Conservation (phyloP, 148 eudicot genomes). For the Fagopyrum esculentum region DNA sequence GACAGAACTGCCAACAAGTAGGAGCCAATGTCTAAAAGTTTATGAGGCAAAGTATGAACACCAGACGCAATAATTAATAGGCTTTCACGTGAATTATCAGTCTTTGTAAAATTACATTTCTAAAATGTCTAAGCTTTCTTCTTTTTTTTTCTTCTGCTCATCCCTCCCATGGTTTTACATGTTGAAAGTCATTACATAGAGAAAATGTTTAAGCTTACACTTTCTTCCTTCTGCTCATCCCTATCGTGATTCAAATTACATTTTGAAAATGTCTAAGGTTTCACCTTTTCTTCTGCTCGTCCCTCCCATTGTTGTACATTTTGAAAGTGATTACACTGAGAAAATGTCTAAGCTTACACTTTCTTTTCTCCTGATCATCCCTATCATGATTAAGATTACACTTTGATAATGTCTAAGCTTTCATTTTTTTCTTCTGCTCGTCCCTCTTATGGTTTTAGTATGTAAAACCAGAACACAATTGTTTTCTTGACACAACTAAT, state of each 20-base stretch:
- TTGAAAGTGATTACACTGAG: too few species aligned
- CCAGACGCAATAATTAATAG: background rate
- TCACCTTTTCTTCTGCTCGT: too few species aligned
- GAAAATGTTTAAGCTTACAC: too few species aligned
- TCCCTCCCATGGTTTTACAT: background rate
- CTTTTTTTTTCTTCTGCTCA: background rate
- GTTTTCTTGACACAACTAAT: background rate
- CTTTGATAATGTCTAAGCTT: background rate
- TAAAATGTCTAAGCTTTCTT: background rate
- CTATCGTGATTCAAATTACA: too few species aligned
- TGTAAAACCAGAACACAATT: background rate
- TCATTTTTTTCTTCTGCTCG: background rate
- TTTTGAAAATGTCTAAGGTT: too few species aligned
- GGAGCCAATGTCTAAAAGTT: background rate
- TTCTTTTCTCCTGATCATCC: too few species aligned
- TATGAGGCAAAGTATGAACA: background rate
- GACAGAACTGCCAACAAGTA: background rate
- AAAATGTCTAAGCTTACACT: too few species aligned
- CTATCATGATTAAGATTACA: too few species aligned
- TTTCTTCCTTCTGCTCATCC: too few species aligned
- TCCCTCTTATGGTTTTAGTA: background rate
- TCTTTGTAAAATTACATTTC: background rate
- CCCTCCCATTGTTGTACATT: too few species aligned
- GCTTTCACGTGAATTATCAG: background rate
- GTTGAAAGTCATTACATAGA: too few species aligned